Conservation (phyloP, 2,329 filamentous ascomycete species). For the Fusarium dimerum region DNA sequence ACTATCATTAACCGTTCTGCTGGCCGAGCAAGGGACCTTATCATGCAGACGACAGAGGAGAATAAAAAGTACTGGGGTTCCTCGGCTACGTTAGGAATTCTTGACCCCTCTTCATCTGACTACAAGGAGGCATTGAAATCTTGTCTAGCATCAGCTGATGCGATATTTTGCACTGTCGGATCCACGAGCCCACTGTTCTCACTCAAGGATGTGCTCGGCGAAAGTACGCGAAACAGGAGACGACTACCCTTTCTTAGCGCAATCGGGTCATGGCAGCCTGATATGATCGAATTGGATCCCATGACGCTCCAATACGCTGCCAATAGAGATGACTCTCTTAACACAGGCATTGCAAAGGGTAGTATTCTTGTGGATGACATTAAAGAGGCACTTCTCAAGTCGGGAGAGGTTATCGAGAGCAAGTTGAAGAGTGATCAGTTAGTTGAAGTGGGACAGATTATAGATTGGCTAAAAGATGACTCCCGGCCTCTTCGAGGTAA, state of each 20-base stretch:
- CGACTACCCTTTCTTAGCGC: constrained; percentile 43
- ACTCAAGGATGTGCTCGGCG: constrained; percentile 1
- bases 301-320: constrained; percentile 48
- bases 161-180: constrained; percentile 21
- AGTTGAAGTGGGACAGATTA: constrained; percentile 58
- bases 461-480: constrained; percentile 6
- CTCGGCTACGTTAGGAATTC: not conserved
- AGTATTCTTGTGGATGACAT: constrained; percentile 52
- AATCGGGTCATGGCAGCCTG: constrained; percentile 56
- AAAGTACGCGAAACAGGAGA: not conserved
- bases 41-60: constrained; percentile 9
- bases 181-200: constrained; percentile 19
- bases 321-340: constrained; percentile 4
- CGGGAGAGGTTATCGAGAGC: constrained; percentile 67
- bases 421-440: constrained; percentile 57
- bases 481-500: not conserved
- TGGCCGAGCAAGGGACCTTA: constrained; percentile 1
- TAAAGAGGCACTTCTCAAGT: constrained; percentile 61
- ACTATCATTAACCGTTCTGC: constrained; percentile 34
- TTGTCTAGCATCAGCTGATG: constrained; percentile 6
- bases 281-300: constrained; percentile 69
- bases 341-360: not conserved
- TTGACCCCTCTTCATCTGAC: constrained; percentile 10
- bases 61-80: constrained; percentile 22
- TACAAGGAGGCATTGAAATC: constrained; percentile 3